A percentile compares a stretch with the other conserved stretches of the same genome.
Evolutionary conservation across 2,329 filamentous ascomycete genomes (phyloP).

Genomic region (Didymella lethalis): DNA sequence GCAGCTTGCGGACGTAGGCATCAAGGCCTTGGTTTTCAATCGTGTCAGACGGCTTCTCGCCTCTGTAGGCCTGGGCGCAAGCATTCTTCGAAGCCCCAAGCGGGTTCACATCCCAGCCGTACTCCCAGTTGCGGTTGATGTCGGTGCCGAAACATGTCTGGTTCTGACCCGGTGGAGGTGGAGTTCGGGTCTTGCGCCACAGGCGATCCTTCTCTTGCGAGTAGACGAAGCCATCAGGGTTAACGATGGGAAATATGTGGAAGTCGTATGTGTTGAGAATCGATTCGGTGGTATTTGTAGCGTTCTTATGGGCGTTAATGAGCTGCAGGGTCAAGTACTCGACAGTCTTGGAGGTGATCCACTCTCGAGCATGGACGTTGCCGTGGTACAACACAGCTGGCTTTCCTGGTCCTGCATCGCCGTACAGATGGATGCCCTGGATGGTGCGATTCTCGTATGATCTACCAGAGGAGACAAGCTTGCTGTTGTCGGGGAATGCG

Average conservation of each 20-base stretch:
- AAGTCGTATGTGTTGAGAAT: slow-evolving; percentile 33
- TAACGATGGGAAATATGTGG: slow-evolving; percentile 35
- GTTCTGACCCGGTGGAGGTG: slow-evolving; percentile 35
- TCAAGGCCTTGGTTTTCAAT: slow-evolving; percentile 36
- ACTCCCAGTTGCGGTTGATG: slow-evolving; percentile 48
- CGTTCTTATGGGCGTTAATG: neutral
- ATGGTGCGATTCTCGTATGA: neutral
- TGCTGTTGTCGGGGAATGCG: neutral
- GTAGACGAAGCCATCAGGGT: slow-evolving; percentile 44
- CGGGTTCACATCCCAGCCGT: slow-evolving; percentile 39
- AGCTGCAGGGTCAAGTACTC: slow-evolving; percentile 36
- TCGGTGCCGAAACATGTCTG: slow-evolving; percentile 44
- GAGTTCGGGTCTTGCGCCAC: slow-evolving; percentile 47
- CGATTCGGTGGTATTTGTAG: neutral
- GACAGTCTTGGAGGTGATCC: slow-evolving; percentile 55
- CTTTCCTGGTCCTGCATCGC: neutral
- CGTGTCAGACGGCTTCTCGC: slow-evolving; percentile 37
- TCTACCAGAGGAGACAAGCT: neutral
- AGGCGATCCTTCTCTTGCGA: slow-evolving; percentile 45
- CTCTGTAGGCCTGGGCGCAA: slow-evolving; percentile 36
- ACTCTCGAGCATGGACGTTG: slow-evolving; percentile 28
- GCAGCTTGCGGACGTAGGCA: slow-evolving; percentile 54
- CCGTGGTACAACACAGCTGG: slow-evolving; percentile 48
- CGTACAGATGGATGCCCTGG: neutral
- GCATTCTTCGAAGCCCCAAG: slow-evolving; percentile 34